Evolutionary conservation across 768 basidiomycete genomes (phyloP), one percentile per base, ranked within the genome.

Genomic region (Mrakia frigida): DNA sequence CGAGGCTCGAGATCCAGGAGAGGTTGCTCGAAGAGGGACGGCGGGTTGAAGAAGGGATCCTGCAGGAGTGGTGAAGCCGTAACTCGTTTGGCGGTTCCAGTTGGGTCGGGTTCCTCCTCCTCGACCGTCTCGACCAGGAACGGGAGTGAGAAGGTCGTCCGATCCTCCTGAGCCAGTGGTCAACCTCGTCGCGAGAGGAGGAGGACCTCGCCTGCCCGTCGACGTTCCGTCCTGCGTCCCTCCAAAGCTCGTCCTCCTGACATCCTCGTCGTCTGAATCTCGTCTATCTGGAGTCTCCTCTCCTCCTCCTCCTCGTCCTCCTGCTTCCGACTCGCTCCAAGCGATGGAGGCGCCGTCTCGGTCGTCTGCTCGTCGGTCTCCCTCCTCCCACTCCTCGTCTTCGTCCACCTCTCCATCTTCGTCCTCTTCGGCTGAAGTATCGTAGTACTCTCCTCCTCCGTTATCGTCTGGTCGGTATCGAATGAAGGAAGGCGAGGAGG

Each of bases 401-500:
- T 61, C 59, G 46, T 65, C 37, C 6, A 18, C 31, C 0, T 74
- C 59, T 59, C 65, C 35, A n/a, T 73, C 56, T 13, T 56, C 28
- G 7, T 50, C 56, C 28, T 50, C 70, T 5, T 59, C 59, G 25
- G 50, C 70, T 21, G 52, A 50, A n/a, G 73, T 74, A n/a, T 63
- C 73, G 41, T 61, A 53, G 50, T 41, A 65, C 23, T 52, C 73
- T 33, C 63, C 73, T 31, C 18, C 21, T 43, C 60, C 73, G 16
- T 16, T 28, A 31, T 74, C 60, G 59, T 63, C 70, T 1, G 70
- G 63, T n/a, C 39, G 25, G 28, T 74, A 74, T 18, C 63, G 59
- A 52, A 74, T 35, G 41, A 74, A 74, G 14, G 73, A 74, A 21
- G 73, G 73, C 33, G 73, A 74, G 14, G 73, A 74, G 5, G 73